Evolutionary conservation across 2,329 filamentous ascomycete genomes (phyloP), one percentile per base, ranked within the genome.

Genomic region (Zalaria sp.): DNA sequence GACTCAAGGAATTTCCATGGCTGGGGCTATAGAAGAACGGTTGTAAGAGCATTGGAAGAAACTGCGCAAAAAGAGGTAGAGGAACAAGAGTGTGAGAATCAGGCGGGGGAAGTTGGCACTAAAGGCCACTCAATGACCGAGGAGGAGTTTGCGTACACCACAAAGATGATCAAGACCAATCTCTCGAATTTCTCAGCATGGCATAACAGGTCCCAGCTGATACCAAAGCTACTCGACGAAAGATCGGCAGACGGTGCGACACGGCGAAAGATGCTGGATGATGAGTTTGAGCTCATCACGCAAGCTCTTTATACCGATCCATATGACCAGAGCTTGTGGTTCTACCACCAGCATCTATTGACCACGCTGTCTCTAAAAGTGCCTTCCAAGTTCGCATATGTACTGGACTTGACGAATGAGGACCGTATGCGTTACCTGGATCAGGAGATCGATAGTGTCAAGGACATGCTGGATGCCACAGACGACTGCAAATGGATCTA

Each of bases 141-240:
- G 60, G 56, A 71, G 10, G 91, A 98, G 59, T 91, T 94, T 50
- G 77, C 75, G 31, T 96, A 95, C 61, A 95, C 91, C 1, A 88
- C 81, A 9, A 82, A 77, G 55, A 95, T 89, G 85, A 86, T 95
- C 52, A 67, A 72, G 34, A 67, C 64, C n/a, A 83, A 93, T 52
- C 68, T 98, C 38, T 93, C 84, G 34, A 98, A 98, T 59, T 98
- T 96, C 59, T 95, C 87, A 3, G 91, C 91, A 2, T 96, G 91
- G 89, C 91, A 98, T 58, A 83, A 83, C 55, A 78, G 91, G 40
- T 86, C 82, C 51, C 84, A 83, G 55, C 69, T 96, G 25, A 91
- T 95, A 42, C 77, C 83, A 35, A 73, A 75, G 34, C 62, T 95
- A 18, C 66, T 96, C 39, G 64, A 75, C 11, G 83, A 93, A 60